These are phyloP conservation scores for Ostreobium quekettii DNA, from an alignment of 139 green algal species.

Conservation along the genomic window DNA sequence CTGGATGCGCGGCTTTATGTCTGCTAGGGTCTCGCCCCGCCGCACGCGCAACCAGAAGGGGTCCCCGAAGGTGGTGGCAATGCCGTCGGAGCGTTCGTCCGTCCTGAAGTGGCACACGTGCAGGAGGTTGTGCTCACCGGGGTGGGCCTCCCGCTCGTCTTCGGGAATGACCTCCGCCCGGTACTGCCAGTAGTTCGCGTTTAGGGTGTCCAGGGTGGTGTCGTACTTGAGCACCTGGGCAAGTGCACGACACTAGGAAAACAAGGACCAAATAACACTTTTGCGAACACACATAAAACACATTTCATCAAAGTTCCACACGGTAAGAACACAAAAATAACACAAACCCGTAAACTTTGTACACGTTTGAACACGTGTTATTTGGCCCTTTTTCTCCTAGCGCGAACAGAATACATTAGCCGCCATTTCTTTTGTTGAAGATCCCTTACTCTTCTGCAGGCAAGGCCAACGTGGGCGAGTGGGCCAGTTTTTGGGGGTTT, in stretches of 20 bases:
- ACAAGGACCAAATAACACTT: not conserved
- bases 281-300: not conserved
- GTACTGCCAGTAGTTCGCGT: constrained; percentile 73
- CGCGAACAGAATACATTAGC: not conserved
- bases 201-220: constrained; percentile 53
- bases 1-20: constrained; percentile 57
- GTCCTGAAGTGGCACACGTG: constrained; percentile 57
- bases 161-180: constrained; percentile 59
- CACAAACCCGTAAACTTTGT: no score
- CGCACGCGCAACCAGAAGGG: constrained; percentile 74
- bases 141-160: constrained; percentile 42
- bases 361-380: no score
- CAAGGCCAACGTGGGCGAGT: no score
- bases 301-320: not conserved
- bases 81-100: constrained; percentile 11
- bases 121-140: constrained; percentile 34
- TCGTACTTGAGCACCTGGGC: constrained; percentile 37
- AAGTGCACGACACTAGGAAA: not conserved
- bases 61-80: constrained; percentile 72
- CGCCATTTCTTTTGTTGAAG: not conserved
- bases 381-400: not conserved
- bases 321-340: constrained; percentile 2
- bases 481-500: no score
- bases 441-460: not conserved
- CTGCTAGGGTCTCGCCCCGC: constrained; percentile 60